Base-by-base conservation (phyloP, 352 stramenopile genomes). In the Globisporangium cystogenes region DNA sequence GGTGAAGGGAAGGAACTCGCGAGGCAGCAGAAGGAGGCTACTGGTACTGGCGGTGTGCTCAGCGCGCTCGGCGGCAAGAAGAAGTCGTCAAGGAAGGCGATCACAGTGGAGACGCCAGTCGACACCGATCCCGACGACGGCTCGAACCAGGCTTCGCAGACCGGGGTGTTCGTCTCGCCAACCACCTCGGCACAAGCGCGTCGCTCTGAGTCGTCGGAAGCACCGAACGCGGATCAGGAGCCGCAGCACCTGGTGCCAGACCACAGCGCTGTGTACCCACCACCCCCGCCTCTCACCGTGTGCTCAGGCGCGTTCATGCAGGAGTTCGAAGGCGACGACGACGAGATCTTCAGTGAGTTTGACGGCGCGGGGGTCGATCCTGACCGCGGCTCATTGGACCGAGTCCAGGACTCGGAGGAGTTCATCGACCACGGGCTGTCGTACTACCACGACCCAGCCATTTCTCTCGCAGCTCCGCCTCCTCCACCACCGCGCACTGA, bases 241-340 rank as follows among this genome's bases (percentile, higher is more conserved):
- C 11, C 7, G 7, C 29, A 26, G 18, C 18, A 39, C 20, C 43
- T 24, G 29, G 7, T 23, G 11, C n/a, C 40, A 20, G 27, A 37
- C 12, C 37, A 18, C 14, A 18, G n/a, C 35, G 3, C 16, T 16
- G 41, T 12, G 59, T 64, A 31, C 29, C 24, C 48, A 14, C 55
- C 47, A 10, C 41, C 56, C 1, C 58, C 63, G 14, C 41, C 31
- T 33, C 24, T 1, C n/a, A n/a, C n/a, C n/a, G n/a, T n/a, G n/a
- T 55, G 36, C 46, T 55, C 62, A 0, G 75, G 72, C 1, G 75
- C 75, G 1, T 86, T 86, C 58, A 86, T 86, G 75, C 70, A 86
- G 36, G 75, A 86, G 60, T 78, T 86, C 45, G 65, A 80, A 7
- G 75, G 79, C 31, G 72, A 75, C 31, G 72, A 74, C 29, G 66